Conservation (phyloP, 2,329 filamentous ascomycete genomes). For the Elsinoe australis region DNA sequence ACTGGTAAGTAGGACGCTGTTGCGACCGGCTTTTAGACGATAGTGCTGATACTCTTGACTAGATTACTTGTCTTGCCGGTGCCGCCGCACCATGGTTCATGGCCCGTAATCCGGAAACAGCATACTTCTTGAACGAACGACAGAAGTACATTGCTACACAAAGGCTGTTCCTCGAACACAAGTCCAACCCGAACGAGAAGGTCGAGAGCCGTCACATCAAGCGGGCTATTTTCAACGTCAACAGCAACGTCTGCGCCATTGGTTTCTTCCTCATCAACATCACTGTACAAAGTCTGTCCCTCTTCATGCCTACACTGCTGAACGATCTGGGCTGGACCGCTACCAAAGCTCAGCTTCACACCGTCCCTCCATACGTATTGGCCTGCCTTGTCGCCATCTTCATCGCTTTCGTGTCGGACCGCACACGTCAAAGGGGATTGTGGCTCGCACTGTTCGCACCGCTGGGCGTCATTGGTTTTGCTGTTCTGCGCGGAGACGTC, state of each 20-base stretch:
- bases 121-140: slow-evolving; percentile 29
- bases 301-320: slow-evolving; percentile 45
- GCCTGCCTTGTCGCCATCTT: slow-evolving; percentile 29
- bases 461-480: slow-evolving; percentile 28
- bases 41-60: no score
- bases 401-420: slow-evolving; percentile 24
- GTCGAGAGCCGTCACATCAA: slow-evolving; percentile 25
- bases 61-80: slow-evolving; percentile 26
- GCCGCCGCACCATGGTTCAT: slow-evolving; percentile 27
- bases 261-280: slow-evolving; percentile 22
- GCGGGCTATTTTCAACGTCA: slow-evolving; percentile 28
- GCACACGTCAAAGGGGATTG: slow-evolving; percentile 21
- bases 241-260: slow-evolving; percentile 30
- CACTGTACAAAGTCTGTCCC: slow-evolving; percentile 29
- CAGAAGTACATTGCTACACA: slow-evolving; percentile 24
- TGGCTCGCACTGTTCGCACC: slow-evolving; percentile 9
- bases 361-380: slow-evolving; percentile 27
- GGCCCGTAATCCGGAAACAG: slow-evolving; percentile 25
- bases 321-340: slow-evolving; percentile 26
- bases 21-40: no score
- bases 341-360: slow-evolving; percentile 25
- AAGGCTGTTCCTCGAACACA: slow-evolving; percentile 21
- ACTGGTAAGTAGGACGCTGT: slow-evolving; percentile 14
- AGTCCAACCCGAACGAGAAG: slow-evolving; percentile 27
- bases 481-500: slow-evolving; percentile 26